A percentile compares a stretch with the other conserved stretches of the same genome.
Evolutionary conservation across 1,284 basidiomycete genomes (phyloP).

Genomic region (Singerocomus inundabilis): DNA sequence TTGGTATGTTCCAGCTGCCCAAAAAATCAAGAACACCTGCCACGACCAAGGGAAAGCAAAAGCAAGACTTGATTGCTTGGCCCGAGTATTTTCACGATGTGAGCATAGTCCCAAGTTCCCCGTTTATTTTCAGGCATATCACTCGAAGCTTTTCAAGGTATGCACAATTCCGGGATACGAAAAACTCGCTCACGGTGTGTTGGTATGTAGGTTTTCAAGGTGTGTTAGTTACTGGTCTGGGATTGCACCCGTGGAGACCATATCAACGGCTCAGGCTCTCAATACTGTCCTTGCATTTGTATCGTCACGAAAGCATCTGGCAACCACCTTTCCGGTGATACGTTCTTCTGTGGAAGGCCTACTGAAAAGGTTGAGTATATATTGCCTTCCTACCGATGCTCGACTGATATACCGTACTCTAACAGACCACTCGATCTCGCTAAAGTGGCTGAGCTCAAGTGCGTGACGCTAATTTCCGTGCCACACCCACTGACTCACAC

Average conservation of each 20-base stretch:
- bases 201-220: slow-evolving; percentile 33
- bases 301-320: slow-evolving; percentile 79
- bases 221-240: slow-evolving; percentile 18
- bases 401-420: slow-evolving; percentile 10
- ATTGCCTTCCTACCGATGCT: background rate
- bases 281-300: slow-evolving; percentile 91
- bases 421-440: slow-evolving; percentile 74
- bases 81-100: slow-evolving; percentile 61
- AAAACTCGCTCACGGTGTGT: background rate
- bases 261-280: slow-evolving; percentile 55
- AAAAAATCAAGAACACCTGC: slow-evolving; percentile 29
- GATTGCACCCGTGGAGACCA: background rate
- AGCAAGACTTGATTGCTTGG: slow-evolving; percentile 38
- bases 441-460: slow-evolving; percentile 87
- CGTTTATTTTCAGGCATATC: background rate
- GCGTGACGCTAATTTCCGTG: slow-evolving; percentile 15
- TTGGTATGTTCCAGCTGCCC: slow-evolving; percentile 7
- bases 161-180: background rate
- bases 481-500: background rate
- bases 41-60: slow-evolving; percentile 24
- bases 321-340: slow-evolving; percentile 77
- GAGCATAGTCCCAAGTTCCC: slow-evolving; percentile 19
- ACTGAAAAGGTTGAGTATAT: slow-evolving; percentile 58
- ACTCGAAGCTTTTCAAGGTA: slow-evolving; percentile 29
- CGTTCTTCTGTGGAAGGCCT: slow-evolving; percentile 77